Evolutionary conservation across 306 rosid species (phyloP), one percentile per base, ranked within the genome.

Genomic region (Canavalia ensiformis): DNA sequence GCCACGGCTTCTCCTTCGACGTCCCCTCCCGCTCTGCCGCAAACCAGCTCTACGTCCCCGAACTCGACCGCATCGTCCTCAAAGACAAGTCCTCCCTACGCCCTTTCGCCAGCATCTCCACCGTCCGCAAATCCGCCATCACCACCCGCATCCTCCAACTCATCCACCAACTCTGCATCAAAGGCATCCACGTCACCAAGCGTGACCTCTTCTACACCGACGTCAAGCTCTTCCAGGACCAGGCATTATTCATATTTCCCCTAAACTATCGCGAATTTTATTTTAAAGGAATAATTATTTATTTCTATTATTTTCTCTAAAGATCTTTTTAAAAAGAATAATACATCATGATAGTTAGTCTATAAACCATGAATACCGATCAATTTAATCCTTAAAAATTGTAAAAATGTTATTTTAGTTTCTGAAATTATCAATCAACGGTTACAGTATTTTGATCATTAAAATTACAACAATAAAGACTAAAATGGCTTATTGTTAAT

Each of bases 141-240:
- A 92, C 97, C 8, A 74, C 97, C 0, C 91, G 97, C 10, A 88
- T 94, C 9, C 44, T 94, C n/a, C 90, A 92, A 75, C 95, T 94
- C n/a, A 88, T 94, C 29, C 97, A 91, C 77, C 94, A 94, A 85
- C 93, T 92, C 63, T 92, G 95, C 85, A 67, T 82, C 45, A 94
- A 92, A 77, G 88, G 71, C 64, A 94, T 94, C 60, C 98, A 94
- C 25, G 97, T 94, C 72, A 94, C 98, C 35, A 94, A 94, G 97
- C 90, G 98, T 75, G 98, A 92, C 84, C 87, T 94, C 45, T 94
- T 92, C 85, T 94, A 94, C 77, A 94, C 97, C 35, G 98, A 94
- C 6, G 98, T 94, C 12, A 94, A 92, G 90, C 91, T 94, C 51
- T 94, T 94, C 70, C 97, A 91, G 83, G 98, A 92, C 74, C 98